These are phyloP conservation scores for Oidiodendron maius DNA, from an alignment of 495 filamentous ascomycete genomes.

Conservation along the genomic window DNA sequence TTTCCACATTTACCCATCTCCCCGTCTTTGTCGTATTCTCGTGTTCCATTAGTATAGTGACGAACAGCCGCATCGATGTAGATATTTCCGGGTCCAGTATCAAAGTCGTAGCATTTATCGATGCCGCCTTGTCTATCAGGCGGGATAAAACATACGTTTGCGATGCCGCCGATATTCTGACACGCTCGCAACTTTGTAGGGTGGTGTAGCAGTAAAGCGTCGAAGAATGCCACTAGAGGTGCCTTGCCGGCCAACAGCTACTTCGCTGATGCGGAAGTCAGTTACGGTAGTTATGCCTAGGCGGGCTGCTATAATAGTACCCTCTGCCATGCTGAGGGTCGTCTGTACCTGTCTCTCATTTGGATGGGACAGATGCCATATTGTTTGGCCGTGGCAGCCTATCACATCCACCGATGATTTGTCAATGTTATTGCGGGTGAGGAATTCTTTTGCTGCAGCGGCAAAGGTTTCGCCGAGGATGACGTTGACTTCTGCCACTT, in stretches of 20 bases:
- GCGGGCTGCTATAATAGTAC: constrained; percentile 32
- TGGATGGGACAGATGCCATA: constrained; percentile 50
- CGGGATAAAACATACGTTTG: constrained; percentile 55
- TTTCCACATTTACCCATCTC: constrained; percentile 44
- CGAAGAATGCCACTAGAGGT: constrained; percentile 43
- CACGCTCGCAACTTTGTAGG: constrained; percentile 49
- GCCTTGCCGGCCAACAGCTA: constrained; percentile 41
- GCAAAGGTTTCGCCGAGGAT: constrained; percentile 47
- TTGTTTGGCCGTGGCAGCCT: constrained; percentile 55
- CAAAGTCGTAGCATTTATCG: constrained; percentile 46
- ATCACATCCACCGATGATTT: constrained; percentile 45
- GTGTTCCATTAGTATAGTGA: constrained; percentile 36
- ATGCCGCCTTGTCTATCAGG: constrained; percentile 43
- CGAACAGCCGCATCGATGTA: constrained; percentile 40
- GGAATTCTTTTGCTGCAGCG: constrained; percentile 39
- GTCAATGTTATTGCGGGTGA: constrained; percentile 36
- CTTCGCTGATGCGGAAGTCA: constrained; percentile 38
- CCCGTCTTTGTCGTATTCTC: constrained; percentile 44
- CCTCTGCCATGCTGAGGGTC: constrained; percentile 43
- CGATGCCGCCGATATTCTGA: constrained; percentile 56
- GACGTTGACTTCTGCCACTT: constrained; percentile 49
- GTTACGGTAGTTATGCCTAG: constrained; percentile 38
- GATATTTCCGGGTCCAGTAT: constrained; percentile 42
- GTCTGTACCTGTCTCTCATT: constrained; percentile 38
- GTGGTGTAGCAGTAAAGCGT: constrained; percentile 47